Evolutionary conservation across 2,329 filamentous ascomycete species (phyloP), one percentile per base, ranked within the genome.

Genomic region (Aspergillus luchuensis): DNA sequence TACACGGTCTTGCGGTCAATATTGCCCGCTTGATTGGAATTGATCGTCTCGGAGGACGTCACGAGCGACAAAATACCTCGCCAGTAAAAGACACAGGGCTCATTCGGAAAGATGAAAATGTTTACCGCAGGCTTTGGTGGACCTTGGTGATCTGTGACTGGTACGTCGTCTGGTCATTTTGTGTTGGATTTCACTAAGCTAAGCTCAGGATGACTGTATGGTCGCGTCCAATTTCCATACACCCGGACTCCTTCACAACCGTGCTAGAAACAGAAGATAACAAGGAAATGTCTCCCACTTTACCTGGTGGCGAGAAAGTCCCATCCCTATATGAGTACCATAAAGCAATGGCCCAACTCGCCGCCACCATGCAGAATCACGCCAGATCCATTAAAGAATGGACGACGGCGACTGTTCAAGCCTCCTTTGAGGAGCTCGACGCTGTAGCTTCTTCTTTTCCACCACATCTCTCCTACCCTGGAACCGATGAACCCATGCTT

Each of bases 301-400:
- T 8, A n/a, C 4, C 8, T 30, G 4, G n/a, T 10, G 10, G 4
- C 7, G 15, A 21, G 8, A 55, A 11, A 5, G 10, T 45, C 13
- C 17, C 52, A 13, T 55, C 52, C 2, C 39, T 39, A 2, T 55
- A 33, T 21, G 52, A 55, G 13, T 55, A 55, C 17, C 52, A 55
- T 39, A 55, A 55, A 23, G 52, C 38, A 7, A 55, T 55, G 52
- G 52, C 52, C 10, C 52, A 55, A 7, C 25, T 55, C 10, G 52
- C 52, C 8, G 52, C 52, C 8, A 55, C 52, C 52, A 55, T 55
- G 52, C 52, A 55, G 39, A 55, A 55, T 21, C 39, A 41, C 11
- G 39, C 41, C 39, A 15, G 52, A 13, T 55, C 52, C 13, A 55
- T 55, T 10, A 43, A 45, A 6, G 52, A 55, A 8, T 55, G 52